phyloP scores from a whole-genome alignment of 345 rosid genomes.

The Erodium maritimum region DNA sequence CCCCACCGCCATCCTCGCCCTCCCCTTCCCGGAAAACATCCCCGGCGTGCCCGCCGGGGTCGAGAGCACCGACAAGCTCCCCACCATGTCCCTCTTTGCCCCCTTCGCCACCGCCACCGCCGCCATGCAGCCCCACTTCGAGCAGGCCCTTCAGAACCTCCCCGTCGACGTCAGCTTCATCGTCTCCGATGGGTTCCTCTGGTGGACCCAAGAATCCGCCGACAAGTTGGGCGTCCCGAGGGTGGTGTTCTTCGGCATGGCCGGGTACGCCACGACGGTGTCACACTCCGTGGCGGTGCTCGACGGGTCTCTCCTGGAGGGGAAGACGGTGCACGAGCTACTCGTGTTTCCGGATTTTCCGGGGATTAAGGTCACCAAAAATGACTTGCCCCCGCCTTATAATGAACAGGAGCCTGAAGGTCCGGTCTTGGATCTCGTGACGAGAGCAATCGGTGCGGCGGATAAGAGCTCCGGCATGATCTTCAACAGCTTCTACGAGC shows the following conservation, averaged over 20 bases:
- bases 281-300: not conserved
- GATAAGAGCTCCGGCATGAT: conserved; percentile 30
- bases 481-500: conserved; percentile 52
- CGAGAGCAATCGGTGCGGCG: conserved; percentile 6
- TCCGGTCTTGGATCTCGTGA: conserved; percentile 6
- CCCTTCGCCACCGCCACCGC: conserved; percentile 46
- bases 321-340: conserved; percentile 28
- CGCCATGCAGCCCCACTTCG: conserved; percentile 45
- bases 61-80: conserved; percentile 66
- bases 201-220: conserved; percentile 74
- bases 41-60: conserved; percentile 36
- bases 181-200: conserved; percentile 61
- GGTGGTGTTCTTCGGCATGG: conserved; percentile 39
- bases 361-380: conserved; percentile 43
- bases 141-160: conserved; percentile 22
- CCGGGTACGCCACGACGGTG: conserved; percentile 16
- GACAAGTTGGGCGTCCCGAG: conserved; percentile 48
- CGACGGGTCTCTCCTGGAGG: conserved; percentile 8
- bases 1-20: conserved; percentile 23
- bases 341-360: conserved; percentile 44
- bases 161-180: conserved; percentile 39
- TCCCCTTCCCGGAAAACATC: conserved; percentile 41
- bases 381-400: conserved; percentile 18
- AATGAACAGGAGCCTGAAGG: conserved; percentile 8
- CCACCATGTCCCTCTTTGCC: conserved; percentile 41